Evolutionary conservation across 148 eudicot genomes (phyloP).

Genomic region (Chenopodium berlandieri): DNA sequence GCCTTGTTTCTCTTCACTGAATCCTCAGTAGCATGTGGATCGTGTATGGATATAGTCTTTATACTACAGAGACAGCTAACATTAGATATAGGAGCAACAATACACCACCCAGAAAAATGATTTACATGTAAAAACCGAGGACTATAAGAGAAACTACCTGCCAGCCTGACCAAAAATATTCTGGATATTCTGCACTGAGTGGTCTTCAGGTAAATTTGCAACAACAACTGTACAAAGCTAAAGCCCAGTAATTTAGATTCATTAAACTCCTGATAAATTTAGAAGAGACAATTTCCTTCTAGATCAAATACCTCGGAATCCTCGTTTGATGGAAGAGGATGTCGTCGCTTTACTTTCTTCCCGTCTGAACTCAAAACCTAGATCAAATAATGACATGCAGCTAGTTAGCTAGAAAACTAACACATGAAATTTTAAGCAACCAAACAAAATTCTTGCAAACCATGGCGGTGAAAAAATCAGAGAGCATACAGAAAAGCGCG

Average conservation of each 20-base stretch:
- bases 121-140: background rate
- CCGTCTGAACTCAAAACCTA: constrained; percentile 75
- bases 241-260: constrained; percentile 37
- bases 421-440: background rate
- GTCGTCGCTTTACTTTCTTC: constrained; percentile 76
- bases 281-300: background rate
- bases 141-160: constrained; percentile 44
- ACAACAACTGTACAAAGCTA: constrained; percentile 76
- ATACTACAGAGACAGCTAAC: constrained; percentile 39
- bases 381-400: constrained; percentile 16
- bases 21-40: constrained; percentile 53
- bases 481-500: background rate
- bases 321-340: constrained; percentile 58
- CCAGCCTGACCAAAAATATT: constrained; percentile 63
- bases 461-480: background rate
- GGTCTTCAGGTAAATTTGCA: constrained; percentile 88
- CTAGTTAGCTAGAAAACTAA: background rate
- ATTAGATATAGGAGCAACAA: background rate
- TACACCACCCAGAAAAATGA: background rate
- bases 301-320: constrained; percentile 50
- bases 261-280: constrained; percentile 16
- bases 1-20: constrained; percentile 44
- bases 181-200: constrained; percentile 64
- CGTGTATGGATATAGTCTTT: constrained; percentile 60
- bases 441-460: background rate